phyloP scores from a whole-genome alignment of 352 stramenopile genomes.

The Pythium angustatum region DNA sequence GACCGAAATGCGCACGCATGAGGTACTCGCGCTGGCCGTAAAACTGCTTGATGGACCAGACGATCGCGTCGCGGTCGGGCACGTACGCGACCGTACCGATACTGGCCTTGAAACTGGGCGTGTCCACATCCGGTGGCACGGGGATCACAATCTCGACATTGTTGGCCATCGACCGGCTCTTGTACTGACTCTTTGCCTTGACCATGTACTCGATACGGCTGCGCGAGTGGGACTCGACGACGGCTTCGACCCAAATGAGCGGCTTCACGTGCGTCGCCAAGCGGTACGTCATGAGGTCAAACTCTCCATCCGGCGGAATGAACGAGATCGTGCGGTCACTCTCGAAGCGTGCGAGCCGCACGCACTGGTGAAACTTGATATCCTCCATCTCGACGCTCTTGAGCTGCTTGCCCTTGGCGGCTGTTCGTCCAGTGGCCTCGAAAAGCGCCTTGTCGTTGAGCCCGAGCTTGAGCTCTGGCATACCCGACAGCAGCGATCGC shows the following conservation, averaged over 20 bases:
- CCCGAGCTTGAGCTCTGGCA: slow-evolving; percentile 99
- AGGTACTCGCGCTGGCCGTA: slow-evolving; percentile 97
- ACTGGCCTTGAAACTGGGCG: slow-evolving; percentile 97
- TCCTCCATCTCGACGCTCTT: slow-evolving; percentile 97
- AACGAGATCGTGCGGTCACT: slow-evolving; percentile 99
- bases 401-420: slow-evolving; percentile 90
- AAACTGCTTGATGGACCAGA: slow-evolving; percentile 99
- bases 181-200: slow-evolving; percentile 99
- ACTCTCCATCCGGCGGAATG: slow-evolving; percentile 99
- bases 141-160: slow-evolving; percentile 99
- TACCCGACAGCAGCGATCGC: slow-evolving; percentile 98
- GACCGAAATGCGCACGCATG: slow-evolving; percentile 99
- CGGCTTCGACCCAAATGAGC: slow-evolving; percentile 98
- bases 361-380: slow-evolving; percentile 99
- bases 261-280: slow-evolving; percentile 99
- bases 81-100: slow-evolving; percentile 98
- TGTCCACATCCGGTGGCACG: slow-evolving; percentile 98
- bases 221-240: slow-evolving; percentile 98
- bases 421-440: slow-evolving; percentile 92
- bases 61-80: slow-evolving; percentile 97
- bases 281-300: slow-evolving; percentile 99
- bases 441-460: slow-evolving; percentile 99
- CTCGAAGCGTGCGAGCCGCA: slow-evolving; percentile 98
- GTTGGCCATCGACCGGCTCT: slow-evolving; percentile 97
- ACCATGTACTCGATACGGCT: slow-evolving; percentile 99